Evolutionary conservation across 2,329 filamentous ascomycete genomes (phyloP).

Genomic region (Sphaerulina populicola): DNA sequence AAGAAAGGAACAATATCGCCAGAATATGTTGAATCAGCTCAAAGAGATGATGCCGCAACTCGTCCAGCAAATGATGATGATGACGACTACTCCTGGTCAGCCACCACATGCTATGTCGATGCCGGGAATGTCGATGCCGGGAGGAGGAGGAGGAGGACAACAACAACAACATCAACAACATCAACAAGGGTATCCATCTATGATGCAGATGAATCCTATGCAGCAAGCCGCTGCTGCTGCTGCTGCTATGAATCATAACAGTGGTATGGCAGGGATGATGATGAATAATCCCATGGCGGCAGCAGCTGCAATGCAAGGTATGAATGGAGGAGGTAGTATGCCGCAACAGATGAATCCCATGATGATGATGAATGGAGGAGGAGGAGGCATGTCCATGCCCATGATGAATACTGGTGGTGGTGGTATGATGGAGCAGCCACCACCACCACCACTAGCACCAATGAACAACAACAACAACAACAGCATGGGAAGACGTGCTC

Average conservation of each 20-base stretch:
- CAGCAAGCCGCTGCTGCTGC: constrained; percentile 2
- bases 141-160: background rate
- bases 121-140: constrained; percentile 1
- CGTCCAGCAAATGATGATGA: constrained; percentile 16
- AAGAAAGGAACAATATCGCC: constrained; percentile 22
- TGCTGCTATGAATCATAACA: constrained; percentile 2
- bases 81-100: background rate
- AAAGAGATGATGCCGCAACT: constrained; percentile 24
- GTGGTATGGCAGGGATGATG: background rate
- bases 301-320: constrained; percentile 1
- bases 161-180: no score
- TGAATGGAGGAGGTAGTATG: background rate
- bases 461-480: background rate
- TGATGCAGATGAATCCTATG: constrained; percentile 6
- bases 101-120: background rate
- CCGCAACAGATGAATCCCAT: constrained; percentile 5
- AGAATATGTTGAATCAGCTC: constrained; percentile 22
- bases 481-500: constrained; percentile 4
- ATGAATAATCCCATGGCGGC: background rate
- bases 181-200: background rate
- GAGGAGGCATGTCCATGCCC: constrained; percentile 1
- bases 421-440: constrained; percentile 7
- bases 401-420: constrained; percentile 5
- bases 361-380: constrained; percentile 10
- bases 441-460: background rate